phyloP scores from a whole-genome alignment of 129 eudicot species.

The Helianthus tuberosus region DNA sequence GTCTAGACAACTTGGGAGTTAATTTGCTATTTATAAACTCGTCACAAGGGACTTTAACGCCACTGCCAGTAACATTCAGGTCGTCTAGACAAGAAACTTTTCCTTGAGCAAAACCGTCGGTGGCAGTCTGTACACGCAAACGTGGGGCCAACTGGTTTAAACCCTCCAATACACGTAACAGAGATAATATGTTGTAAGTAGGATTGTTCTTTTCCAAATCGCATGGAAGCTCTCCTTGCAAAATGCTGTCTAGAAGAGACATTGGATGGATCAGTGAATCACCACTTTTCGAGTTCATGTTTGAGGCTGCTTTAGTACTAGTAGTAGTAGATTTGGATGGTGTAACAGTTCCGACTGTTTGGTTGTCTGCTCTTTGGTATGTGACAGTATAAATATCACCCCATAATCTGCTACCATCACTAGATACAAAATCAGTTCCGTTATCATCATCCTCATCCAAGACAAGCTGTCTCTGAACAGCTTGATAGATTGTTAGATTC shows the following conservation, averaged over 20 bases:
- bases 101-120: conserved; percentile 78
- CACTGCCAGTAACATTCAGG: conserved; percentile 39
- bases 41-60: conserved; percentile 60
- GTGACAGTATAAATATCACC: conserved; percentile 78
- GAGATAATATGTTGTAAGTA: conserved; percentile 76
- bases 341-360: conserved; percentile 48
- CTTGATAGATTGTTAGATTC: conserved; percentile 89
- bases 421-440: conserved; percentile 69
- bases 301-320: conserved; percentile 47
- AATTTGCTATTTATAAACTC: conserved; percentile 85
- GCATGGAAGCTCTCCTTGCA: conserved; percentile 94
- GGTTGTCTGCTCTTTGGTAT: conserved; percentile 72
- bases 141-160: conserved; percentile 95
- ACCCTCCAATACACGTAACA: conserved; percentile 88
- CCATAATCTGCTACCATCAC: conserved; percentile 93
- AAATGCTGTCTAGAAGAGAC: conserved; percentile 81
- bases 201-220: conserved; percentile 87
- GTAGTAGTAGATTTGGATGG: conserved; percentile 45
- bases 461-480: conserved; percentile 76
- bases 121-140: conserved; percentile 60
- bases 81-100: conserved; percentile 56
- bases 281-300: conserved; percentile 37
- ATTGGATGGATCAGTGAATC: conserved; percentile 48
- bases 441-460: conserved; percentile 78
- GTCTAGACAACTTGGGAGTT: conserved; percentile 92